Conservation (phyloP, 2,329 filamentous ascomycete species). For the Alternaria brassicicola region DNA sequence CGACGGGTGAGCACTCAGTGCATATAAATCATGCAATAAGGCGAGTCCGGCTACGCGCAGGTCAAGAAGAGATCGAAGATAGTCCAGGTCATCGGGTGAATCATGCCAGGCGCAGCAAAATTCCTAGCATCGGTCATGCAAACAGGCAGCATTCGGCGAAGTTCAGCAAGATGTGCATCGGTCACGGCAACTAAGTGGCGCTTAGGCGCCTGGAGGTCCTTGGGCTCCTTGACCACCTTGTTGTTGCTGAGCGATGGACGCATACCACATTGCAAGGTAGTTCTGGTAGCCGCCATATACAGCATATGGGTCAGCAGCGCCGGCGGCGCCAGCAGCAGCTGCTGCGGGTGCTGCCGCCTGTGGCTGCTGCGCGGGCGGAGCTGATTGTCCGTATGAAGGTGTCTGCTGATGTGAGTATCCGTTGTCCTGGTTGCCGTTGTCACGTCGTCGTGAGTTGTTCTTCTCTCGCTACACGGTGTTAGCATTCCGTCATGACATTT, state of each 20-base stretch:
- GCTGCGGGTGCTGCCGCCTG: constrained; percentile 45
- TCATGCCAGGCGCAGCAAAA: constrained; percentile 37
- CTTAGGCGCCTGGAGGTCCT: constrained; percentile 46
- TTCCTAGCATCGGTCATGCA: constrained; percentile 45
- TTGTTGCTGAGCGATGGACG: constrained; percentile 65
- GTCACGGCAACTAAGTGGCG: constrained; percentile 40
- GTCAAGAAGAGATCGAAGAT: constrained; percentile 30
- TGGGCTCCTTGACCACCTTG: constrained; percentile 36
- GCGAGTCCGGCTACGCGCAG: constrained; percentile 22
- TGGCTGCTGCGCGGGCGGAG: constrained; percentile 35
- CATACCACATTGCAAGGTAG: constrained; percentile 82
- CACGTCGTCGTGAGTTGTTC: constrained; percentile 52
- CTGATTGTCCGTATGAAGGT: constrained; percentile 45
- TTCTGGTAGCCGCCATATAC: constrained; percentile 83
- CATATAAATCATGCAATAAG: constrained; percentile 31
- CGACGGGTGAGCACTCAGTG: constrained; percentile 19
- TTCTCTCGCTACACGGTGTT: constrained; percentile 53
- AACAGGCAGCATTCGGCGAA: constrained; percentile 45
- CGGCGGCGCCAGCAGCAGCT: constrained; percentile 55
- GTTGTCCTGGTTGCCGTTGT: constrained; percentile 48
- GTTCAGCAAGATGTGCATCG: constrained; percentile 47
- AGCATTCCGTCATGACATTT: constrained; percentile 8
- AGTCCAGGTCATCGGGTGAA: constrained; percentile 19
- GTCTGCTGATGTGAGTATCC: constrained; percentile 57
- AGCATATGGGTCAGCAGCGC: constrained; percentile 63